Conservation (phyloP, 306 rosid genomes). For the Vigna mungo region DNA sequence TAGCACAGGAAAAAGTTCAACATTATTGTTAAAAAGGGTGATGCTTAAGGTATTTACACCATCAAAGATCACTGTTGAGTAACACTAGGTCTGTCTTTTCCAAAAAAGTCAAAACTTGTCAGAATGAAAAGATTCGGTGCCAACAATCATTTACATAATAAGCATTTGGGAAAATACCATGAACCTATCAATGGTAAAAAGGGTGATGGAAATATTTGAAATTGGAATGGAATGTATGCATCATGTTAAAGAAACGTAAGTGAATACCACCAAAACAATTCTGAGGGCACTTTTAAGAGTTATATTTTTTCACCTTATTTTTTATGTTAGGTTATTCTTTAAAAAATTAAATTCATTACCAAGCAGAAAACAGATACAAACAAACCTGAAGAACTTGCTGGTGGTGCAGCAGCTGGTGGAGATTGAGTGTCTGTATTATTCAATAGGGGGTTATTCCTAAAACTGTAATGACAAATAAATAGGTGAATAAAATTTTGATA, state of each 20-base stretch:
- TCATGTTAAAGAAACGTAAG: conserved; percentile 16
- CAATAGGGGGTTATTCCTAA: conserved; percentile 46
- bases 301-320: neutral
- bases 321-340: conserved; percentile 24
- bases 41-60: conserved; percentile 3
- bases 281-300: neutral
- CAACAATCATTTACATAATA: neutral
- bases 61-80: conserved; percentile 13
- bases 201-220: conserved; percentile 5
- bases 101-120: neutral
- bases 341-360: conserved; percentile 16
- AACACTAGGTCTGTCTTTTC: conserved; percentile 1
- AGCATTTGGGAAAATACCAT: neutral
- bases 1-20: conserved; percentile 19
- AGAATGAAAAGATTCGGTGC: conserved; percentile 4
- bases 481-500: conserved; percentile 33
- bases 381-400: conserved; percentile 52
- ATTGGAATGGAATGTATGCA: neutral
- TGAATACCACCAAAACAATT: neutral
- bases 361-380: conserved; percentile 23
- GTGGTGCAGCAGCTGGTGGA: conserved; percentile 49
- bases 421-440: neutral
- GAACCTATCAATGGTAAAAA: neutral
- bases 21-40: neutral
- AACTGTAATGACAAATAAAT: conserved; percentile 60